These are phyloP conservation scores for Ustilago loliicola DNA, from an alignment of 1,284 basidiomycete species.

Conservation along the genomic window DNA sequence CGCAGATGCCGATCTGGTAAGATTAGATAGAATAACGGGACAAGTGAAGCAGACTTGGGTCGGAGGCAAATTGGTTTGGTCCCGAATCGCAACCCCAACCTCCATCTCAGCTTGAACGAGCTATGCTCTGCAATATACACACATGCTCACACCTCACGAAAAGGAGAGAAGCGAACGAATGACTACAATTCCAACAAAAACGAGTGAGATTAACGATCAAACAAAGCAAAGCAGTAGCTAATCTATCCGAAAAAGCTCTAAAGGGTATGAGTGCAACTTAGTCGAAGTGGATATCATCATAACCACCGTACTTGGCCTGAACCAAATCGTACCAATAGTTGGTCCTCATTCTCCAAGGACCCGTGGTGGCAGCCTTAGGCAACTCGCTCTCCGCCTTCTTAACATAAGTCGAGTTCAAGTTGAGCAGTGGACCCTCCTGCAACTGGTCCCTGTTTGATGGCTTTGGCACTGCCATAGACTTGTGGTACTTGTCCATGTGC, in stretches of 20 bases:
- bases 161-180: neutral
- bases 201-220: neutral
- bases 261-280: constrained; percentile 20
- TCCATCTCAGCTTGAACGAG: neutral
- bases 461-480: constrained; percentile 35
- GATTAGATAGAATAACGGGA: constrained; percentile 79
- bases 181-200: neutral
- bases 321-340: constrained; percentile 63
- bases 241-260: neutral
- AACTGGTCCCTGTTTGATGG: constrained; percentile 28
- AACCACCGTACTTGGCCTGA: constrained; percentile 54
- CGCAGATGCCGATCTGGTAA: constrained; percentile 82
- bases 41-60: constrained; percentile 84
- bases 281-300: constrained; percentile 39
- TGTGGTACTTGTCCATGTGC: constrained; percentile 57
- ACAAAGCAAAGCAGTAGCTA: constrained; percentile 4
- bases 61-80: constrained; percentile 74
- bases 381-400: constrained; percentile 56
- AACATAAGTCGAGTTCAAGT: constrained; percentile 68
- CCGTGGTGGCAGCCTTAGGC: constrained; percentile 60
- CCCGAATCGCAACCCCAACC: neutral
- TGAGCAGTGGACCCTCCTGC: constrained; percentile 53
- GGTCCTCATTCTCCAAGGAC: constrained; percentile 56
- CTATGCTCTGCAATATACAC: neutral
- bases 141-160: neutral